These are phyloP conservation scores for Leonotis leonurus DNA, from an alignment of 257 asterid species.

Conservation along the genomic window DNA sequence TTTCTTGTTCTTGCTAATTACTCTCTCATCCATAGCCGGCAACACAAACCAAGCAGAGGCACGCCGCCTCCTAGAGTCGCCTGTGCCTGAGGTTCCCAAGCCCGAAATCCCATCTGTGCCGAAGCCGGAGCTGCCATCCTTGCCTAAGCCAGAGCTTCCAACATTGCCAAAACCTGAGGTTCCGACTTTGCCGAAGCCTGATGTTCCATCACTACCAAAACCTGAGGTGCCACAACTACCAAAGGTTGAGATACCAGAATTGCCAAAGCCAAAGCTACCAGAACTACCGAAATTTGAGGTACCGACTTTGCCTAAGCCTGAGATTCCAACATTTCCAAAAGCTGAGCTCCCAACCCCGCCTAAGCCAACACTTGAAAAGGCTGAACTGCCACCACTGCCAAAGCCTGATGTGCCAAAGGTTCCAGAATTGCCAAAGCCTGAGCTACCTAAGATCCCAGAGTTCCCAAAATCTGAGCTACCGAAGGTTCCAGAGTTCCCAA, in stretches of 20 bases:
- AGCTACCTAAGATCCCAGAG: background rate
- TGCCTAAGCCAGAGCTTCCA: background rate
- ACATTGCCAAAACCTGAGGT: background rate
- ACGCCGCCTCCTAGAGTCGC: slow-evolving; percentile 14
- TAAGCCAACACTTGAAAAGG: background rate
- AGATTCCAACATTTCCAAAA: background rate
- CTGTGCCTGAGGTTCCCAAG: slow-evolving; percentile 21
- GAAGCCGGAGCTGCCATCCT: background rate
- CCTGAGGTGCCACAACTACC: slow-evolving; percentile 22
- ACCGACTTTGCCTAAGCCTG: background rate
- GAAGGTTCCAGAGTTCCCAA: background rate
- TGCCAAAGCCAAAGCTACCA: slow-evolving; percentile 9
- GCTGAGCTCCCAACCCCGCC: background rate
- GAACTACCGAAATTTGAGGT: slow-evolving; percentile 18
- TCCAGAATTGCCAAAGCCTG: background rate
- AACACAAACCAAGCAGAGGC: slow-evolving; percentile 2
- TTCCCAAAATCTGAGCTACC: background rate
- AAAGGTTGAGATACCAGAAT: background rate
- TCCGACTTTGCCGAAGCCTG: background rate
- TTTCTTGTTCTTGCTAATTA: slow-evolving; percentile 4
- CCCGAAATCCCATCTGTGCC: slow-evolving; percentile 1
- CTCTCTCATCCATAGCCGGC: background rate
- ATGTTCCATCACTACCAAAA: slow-evolving; percentile 9
- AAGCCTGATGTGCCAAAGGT: background rate
- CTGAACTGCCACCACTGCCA: background rate